Evolutionary conservation across 1,139 yeast genomes (phyloP), one percentile per base, ranked within the genome.

Genomic region (Magnusiomyces tetraspermus): DNA sequence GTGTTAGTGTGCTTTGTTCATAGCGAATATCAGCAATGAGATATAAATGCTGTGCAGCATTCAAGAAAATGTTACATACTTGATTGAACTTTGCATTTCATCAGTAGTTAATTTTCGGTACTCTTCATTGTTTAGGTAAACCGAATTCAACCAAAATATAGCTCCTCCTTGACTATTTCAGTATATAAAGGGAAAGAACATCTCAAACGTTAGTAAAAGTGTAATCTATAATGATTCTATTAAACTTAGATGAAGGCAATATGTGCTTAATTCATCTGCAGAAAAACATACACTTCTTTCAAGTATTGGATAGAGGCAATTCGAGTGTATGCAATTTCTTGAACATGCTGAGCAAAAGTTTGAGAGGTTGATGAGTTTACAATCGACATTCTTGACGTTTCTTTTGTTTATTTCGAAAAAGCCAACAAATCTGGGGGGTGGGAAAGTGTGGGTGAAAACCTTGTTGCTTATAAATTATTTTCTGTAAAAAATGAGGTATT

Each of bases 251-350:
- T n/a, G n/a, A n/a, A n/a, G n/a, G n/a, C n/a, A n/a, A n/a, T n/a
- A n/a, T n/a, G n/a, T n/a, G n/a, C n/a, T n/a, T n/a, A n/a, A n/a
- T n/a, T n/a, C n/a, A n/a, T n/a, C n/a, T n/a, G n/a, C n/a, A n/a
- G n/a, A n/a, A n/a, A n/a, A 5, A 45, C 48, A 19, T 45, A 45
- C 48, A 45, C 48, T 11, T 45, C 48, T 31, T 33, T 45, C 19
- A 45, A 26, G 26, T 45, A 45, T 23, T 45, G 48, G 5, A 45
- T 38, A 17, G 48, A 45, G 15, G 48, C 48, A 31, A 45, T 45
- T 26, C 48, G 48, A n/a, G n/a, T 45, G 38, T 45, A 24, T 13
- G 24, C 40, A 19, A 45, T 21, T 15, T 45, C 48, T 19, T 19
- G 24, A 31, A 31, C 17, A 31, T 45, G 21, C 17, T 31, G 48